Evolutionary conservation across 1,284 basidiomycete genomes (phyloP).

Genomic region (Inonotus hispidus): DNA sequence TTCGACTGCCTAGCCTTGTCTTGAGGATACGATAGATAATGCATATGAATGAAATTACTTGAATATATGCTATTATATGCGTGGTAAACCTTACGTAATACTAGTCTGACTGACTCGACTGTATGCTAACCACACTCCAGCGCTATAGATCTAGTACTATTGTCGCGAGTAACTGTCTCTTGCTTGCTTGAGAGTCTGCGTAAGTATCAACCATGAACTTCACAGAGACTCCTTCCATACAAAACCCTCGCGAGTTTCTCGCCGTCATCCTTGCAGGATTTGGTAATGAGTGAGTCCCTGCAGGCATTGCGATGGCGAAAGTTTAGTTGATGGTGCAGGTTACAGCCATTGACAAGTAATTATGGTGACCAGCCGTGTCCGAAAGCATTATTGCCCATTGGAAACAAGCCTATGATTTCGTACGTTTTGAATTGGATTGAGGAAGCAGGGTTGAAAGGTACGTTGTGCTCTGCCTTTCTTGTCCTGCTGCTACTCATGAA

Average conservation of each 20-base stretch:
- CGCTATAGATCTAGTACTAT: no score
- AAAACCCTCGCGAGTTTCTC: slow-evolving; percentile 66
- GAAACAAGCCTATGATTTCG: slow-evolving; percentile 84
- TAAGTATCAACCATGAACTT: slow-evolving; percentile 49
- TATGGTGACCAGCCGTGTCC: slow-evolving; percentile 71
- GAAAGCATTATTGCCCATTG: slow-evolving; percentile 84
- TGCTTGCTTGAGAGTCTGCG: background rate
- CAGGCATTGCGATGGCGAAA: slow-evolving; percentile 21
- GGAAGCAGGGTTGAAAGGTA: slow-evolving; percentile 80
- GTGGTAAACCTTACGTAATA: background rate
- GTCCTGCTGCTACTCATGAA: background rate
- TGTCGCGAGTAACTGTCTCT: no score
- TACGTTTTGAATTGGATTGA: slow-evolving; percentile 84
- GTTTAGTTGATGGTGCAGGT: slow-evolving; percentile 36
- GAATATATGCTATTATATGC: background rate
- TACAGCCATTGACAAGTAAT: slow-evolving; percentile 66
- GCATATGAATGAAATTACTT: background rate
- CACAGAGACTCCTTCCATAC: slow-evolving; percentile 45
- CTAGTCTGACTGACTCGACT: background rate
- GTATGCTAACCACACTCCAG: background rate
- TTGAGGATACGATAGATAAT: background rate
- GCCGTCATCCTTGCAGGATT: slow-evolving; percentile 83
- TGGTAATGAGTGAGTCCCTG: slow-evolving; percentile 70
- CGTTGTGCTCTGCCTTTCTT: slow-evolving; percentile 21
- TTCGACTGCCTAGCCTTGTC: no score